These are phyloP conservation scores for Hortiboletus campestris DNA, from an alignment of 768 basidiomycete genomes.

Conservation along the genomic window DNA sequence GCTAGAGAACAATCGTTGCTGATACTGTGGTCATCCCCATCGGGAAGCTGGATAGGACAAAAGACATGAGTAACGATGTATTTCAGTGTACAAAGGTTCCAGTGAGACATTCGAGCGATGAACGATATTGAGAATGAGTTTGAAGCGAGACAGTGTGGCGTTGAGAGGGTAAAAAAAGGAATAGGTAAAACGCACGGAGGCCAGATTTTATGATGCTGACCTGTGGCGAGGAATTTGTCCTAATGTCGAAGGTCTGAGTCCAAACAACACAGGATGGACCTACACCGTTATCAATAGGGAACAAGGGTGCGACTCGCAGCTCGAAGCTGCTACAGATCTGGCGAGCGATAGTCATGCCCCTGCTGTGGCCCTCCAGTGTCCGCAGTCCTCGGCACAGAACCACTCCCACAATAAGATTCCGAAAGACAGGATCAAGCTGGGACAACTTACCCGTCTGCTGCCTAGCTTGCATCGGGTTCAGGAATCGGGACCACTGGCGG, in stretches of 20 bases:
- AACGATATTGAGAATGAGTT: background rate
- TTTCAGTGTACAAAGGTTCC: slow-evolving; percentile 2
- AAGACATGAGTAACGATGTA: slow-evolving; percentile 46
- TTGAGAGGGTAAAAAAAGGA: background rate
- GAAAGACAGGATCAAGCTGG: no score
- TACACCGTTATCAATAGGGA: no score
- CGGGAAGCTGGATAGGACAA: slow-evolving; percentile 41
- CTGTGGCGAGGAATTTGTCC: background rate
- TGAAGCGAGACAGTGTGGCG: background rate
- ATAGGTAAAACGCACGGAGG: background rate
- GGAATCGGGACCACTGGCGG: no score
- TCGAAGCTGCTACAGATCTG: slow-evolving; percentile 9
- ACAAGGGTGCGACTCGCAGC: background rate
- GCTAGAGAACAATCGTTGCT: slow-evolving; percentile 29
- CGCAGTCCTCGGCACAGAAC: no score
- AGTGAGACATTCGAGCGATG: slow-evolving; percentile 1
- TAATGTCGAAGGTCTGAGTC: background rate
- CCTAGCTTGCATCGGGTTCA: no score
- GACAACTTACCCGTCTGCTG: no score
- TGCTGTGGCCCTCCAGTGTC: no score
- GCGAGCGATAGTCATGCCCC: no score
- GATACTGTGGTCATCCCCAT: slow-evolving; percentile 31
- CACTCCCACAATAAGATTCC: no score
- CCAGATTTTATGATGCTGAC: background rate
- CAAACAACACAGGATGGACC: slow-evolving; percentile 16